Conservation (phyloP, 495 filamentous ascomycete species). For the Terfezia boudieri region DNA sequence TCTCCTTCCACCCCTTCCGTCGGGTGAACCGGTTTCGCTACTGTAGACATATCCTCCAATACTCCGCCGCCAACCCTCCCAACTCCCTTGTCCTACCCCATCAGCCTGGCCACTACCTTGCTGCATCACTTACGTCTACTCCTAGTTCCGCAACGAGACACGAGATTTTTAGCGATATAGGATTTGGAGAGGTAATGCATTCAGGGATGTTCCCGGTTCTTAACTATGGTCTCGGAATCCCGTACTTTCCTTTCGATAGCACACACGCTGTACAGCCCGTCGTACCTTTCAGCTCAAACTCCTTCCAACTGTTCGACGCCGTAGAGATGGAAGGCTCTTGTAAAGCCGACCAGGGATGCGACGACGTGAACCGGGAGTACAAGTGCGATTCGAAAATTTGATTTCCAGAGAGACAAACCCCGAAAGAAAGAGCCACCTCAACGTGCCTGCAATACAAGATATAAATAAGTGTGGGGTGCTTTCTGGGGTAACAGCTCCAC, state of each 20-base stretch:
- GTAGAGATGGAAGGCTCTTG: background rate
- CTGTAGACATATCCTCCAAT: background rate
- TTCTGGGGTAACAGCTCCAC: too few relatives aligned
- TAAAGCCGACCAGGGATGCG: background rate
- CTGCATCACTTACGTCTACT: background rate
- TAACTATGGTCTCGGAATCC: too few relatives aligned
- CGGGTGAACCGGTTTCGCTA: background rate
- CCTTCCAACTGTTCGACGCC: background rate
- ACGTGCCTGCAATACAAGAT: too few relatives aligned
- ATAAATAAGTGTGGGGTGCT: too few relatives aligned
- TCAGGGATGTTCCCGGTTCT: background rate
- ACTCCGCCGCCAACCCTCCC: background rate
- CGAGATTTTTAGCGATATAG: background rate
- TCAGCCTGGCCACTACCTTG: background rate
- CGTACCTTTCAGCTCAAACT: background rate
- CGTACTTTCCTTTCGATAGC: background rate
- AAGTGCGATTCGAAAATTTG: too few relatives aligned
- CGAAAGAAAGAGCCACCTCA: too few relatives aligned
- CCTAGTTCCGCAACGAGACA: background rate
- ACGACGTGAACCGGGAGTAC: background rate
- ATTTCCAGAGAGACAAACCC: too few relatives aligned
- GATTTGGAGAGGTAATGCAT: background rate
- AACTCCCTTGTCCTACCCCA: background rate
- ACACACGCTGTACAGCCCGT: background rate
- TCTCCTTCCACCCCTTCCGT: conserved; percentile 34